Evolutionary conservation across 2,329 filamentous ascomycete genomes (phyloP).

Genomic region (Chaetomium sp.): DNA sequence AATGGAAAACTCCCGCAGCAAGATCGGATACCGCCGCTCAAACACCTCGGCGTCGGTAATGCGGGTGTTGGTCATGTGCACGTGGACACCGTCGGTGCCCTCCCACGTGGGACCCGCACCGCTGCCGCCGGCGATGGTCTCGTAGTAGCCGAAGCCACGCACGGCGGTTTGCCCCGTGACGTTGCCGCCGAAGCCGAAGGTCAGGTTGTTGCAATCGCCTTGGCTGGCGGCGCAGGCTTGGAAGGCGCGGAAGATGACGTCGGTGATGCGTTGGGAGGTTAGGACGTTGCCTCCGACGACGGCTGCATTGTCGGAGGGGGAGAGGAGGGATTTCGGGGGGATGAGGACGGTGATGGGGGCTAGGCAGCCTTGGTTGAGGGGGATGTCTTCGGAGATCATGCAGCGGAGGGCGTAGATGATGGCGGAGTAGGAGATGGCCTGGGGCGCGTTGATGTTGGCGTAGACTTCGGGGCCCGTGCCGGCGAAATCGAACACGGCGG

Average conservation of each 20-base stretch:
- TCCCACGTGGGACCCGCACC: slow-evolving; percentile 69
- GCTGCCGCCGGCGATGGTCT: slow-evolving; percentile 73
- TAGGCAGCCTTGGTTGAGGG: slow-evolving; percentile 79
- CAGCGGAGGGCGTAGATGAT: slow-evolving; percentile 83
- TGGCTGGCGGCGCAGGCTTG: slow-evolving; percentile 71
- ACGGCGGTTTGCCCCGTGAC: slow-evolving; percentile 49
- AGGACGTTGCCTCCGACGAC: slow-evolving; percentile 81
- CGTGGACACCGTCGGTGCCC: slow-evolving; percentile 70
- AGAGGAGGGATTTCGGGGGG: slow-evolving; percentile 65
- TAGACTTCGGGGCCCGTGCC: slow-evolving; percentile 73
- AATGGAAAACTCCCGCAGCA: slow-evolving; percentile 64
- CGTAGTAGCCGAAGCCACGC: slow-evolving; percentile 79
- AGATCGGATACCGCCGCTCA: slow-evolving; percentile 67
- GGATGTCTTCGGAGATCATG: slow-evolving; percentile 74
- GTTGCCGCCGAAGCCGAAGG: slow-evolving; percentile 74
- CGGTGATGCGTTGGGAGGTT: slow-evolving; percentile 73
- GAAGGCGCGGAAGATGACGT: slow-evolving; percentile 77
- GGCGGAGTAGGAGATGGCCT: slow-evolving; percentile 69
- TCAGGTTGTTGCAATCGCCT: slow-evolving; percentile 79
- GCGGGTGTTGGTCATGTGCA: slow-evolving; percentile 80
- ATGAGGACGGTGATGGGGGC: slow-evolving; percentile 70
- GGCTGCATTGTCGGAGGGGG: slow-evolving; percentile 67
- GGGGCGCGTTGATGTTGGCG: slow-evolving; percentile 69
- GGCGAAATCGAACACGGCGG: slow-evolving; percentile 70
- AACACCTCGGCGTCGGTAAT: slow-evolving; percentile 78